Conservation (phyloP, 352 stramenopile species). For the Phytophthora rubi region DNA sequence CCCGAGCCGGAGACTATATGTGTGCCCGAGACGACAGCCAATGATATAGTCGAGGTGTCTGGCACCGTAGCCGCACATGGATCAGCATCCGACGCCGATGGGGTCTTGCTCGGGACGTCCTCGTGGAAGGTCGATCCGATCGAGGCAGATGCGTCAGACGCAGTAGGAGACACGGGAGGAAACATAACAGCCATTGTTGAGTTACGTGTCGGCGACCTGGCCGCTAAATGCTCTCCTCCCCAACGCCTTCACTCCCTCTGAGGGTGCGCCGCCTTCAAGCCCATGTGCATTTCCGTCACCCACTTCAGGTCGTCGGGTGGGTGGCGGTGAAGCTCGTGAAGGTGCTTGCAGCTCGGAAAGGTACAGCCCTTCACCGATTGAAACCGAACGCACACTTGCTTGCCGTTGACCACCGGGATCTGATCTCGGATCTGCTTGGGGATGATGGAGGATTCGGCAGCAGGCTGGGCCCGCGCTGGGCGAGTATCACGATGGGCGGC, state of each 20-base stretch:
- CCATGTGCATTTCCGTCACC: not conserved
- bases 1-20: too few relatives aligned
- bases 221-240: not conserved
- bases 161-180: too few relatives aligned
- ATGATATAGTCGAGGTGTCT: too few relatives aligned
- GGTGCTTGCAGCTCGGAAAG: not conserved
- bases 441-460: too few relatives aligned
- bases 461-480: not conserved
- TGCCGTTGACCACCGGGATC: not conserved
- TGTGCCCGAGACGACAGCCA: too few relatives aligned
- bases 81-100: too few relatives aligned
- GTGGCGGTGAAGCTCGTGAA: not conserved
- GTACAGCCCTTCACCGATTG: not conserved
- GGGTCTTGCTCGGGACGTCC: too few relatives aligned
- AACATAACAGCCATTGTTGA: too few relatives aligned
- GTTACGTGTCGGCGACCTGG: not conserved
- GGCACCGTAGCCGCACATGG: too few relatives aligned
- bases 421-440: not conserved
- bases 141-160: too few relatives aligned
- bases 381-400: not conserved
- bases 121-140: too few relatives aligned
- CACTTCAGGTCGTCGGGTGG: not conserved
- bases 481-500: not conserved
- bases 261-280: not conserved
- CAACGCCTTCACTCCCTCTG: not conserved